Percentiles rank a stretch among this genome's conserved stretches.
Conservation (phyloP, 306 rosid species). For the Nissolia schottii region DNA sequence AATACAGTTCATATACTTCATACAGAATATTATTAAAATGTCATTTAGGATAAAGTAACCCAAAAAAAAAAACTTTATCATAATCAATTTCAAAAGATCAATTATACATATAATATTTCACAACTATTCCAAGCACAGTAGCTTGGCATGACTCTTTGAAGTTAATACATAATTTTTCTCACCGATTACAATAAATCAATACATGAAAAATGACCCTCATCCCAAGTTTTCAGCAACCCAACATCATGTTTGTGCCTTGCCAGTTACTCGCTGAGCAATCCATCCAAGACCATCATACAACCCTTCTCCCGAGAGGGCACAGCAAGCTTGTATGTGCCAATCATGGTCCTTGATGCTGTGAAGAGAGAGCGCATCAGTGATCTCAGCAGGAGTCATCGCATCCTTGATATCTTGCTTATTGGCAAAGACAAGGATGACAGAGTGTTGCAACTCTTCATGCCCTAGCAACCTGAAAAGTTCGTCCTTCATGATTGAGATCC, state of each 20-base stretch:
- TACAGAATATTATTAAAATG: no score
- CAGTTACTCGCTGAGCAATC: conserved; percentile 81
- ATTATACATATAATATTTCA: background rate
- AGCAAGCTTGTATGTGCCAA: conserved; percentile 99
- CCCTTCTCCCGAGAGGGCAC: conserved; percentile 94
- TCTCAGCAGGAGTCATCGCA: conserved; percentile 98
- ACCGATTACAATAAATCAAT: conserved; percentile 27
- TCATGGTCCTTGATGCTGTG: conserved; percentile 99
- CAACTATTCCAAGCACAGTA: conserved; percentile 2
- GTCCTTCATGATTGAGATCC: conserved; percentile 85
- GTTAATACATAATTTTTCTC: conserved; percentile 26
- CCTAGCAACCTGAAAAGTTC: conserved; percentile 94
- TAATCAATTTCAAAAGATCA: background rate
- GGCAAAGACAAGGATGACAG: conserved; percentile 81
- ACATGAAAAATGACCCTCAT: conserved; percentile 29
- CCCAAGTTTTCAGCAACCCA: background rate
- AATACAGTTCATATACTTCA: background rate
- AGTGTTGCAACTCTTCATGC: conserved; percentile 83
- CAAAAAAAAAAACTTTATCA: background rate
- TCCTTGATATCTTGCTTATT: conserved; percentile 98
- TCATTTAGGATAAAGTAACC: background rate
- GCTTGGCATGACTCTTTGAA: conserved; percentile 23
- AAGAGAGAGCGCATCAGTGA: conserved; percentile 85
- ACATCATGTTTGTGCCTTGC: conserved; percentile 62
- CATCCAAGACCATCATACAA: conserved; percentile 93